phyloP scores from a whole-genome alignment of 148 eudicot species.

The Amaranthus hypochondriacus region DNA sequence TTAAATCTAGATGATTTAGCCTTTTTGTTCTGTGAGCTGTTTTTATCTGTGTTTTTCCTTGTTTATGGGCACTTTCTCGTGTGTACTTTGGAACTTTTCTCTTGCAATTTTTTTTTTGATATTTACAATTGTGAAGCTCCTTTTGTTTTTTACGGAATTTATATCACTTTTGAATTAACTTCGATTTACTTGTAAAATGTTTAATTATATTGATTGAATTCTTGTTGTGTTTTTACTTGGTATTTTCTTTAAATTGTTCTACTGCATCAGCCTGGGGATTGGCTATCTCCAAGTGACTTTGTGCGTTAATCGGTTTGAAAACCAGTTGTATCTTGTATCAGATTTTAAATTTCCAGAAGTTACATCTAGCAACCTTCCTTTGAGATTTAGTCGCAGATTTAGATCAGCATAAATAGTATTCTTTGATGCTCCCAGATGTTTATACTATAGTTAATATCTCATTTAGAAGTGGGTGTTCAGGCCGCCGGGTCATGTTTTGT shows the following conservation, averaged over 20 bases:
- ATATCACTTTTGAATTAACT: neutral
- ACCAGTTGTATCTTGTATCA: too few species aligned
- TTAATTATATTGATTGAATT: too few species aligned
- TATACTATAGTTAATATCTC: too few species aligned
- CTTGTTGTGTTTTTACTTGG: neutral
- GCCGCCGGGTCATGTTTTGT: too few species aligned
- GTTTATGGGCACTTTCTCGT: neutral
- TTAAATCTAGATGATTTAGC: neutral
- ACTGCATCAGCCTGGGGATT: neutral
- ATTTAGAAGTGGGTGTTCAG: too few species aligned
- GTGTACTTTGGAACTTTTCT: neutral
- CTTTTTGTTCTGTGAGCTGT: neutral
- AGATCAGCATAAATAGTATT: too few species aligned
- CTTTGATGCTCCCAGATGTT: too few species aligned
- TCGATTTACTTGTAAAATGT: neutral
- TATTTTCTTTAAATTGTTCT: neutral
- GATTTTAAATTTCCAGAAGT: too few species aligned
- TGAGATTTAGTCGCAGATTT: too few species aligned
- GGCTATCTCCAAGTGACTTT: neutral
- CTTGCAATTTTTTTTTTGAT: neutral
- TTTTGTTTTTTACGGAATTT: neutral
- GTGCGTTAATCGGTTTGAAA: too few species aligned
- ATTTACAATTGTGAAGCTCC: neutral
- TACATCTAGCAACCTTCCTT: too few species aligned
- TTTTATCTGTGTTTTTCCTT: neutral